A percentile compares a stretch with the other conserved stretches of the same genome.
phyloP scores from a whole-genome alignment of 768 basidiomycete genomes.

The Artomyces pyxidatus region DNA sequence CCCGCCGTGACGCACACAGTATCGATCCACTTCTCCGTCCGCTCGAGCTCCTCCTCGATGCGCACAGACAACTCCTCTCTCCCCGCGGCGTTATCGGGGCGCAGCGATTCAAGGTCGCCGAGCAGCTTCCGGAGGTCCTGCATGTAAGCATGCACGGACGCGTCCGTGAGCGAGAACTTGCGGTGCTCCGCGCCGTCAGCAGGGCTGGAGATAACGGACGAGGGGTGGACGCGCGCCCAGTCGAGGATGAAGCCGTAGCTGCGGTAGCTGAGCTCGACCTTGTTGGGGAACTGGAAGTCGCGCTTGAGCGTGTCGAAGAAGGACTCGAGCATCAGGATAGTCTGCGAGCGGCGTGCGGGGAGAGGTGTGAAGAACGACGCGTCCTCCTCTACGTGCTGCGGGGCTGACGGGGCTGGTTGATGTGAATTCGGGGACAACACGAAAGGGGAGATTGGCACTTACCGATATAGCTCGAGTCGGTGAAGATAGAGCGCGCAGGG shows the following conservation, averaged over 20 bases:
- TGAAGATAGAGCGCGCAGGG: neutral
- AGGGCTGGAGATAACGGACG: neutral
- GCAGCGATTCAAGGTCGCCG: constrained; percentile 5
- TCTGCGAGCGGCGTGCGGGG: neutral
- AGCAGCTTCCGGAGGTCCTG: constrained; percentile 4
- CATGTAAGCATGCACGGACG: constrained; percentile 4
- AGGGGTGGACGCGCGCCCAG: neutral
- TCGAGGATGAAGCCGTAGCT: constrained; percentile 9
- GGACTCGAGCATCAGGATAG: constrained; percentile 7
- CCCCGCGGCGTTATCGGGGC: constrained; percentile 1
- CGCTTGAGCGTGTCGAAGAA: constrained; percentile 8
- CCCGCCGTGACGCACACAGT: constrained; percentile 3
- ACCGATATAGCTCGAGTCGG: neutral
- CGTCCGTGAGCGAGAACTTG: constrained; percentile 5
- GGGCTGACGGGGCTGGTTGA: neutral
- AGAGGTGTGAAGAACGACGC: neutral
- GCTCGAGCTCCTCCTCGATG: constrained; percentile 5
- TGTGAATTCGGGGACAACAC: neutral
- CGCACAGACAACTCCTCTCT: neutral
- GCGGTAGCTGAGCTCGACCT: constrained; percentile 5
- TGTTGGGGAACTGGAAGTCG: constrained; percentile 3
- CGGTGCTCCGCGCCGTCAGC: neutral
- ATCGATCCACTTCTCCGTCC: constrained; percentile 1
- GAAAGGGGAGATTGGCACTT: neutral
- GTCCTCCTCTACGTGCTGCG: neutral